Evolutionary conservation across 352 stramenopile species (phyloP).

Genomic region (Globisporangium mamillatum): DNA sequence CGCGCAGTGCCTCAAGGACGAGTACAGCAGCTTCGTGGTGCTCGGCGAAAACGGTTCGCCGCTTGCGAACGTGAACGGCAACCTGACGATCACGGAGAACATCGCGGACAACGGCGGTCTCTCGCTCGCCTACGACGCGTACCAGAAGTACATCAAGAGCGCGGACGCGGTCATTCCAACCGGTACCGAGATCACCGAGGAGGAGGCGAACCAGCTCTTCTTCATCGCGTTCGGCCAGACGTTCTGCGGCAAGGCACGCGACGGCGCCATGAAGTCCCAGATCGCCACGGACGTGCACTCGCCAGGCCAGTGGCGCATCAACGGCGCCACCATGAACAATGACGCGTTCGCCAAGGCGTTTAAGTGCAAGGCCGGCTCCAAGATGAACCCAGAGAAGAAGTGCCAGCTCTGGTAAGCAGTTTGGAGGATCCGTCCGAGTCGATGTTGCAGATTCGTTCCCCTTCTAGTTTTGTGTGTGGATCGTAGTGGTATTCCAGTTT

Average conservation of each 20-base stretch:
- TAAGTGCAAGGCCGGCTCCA: constrained; percentile 30
- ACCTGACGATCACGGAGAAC: constrained; percentile 67
- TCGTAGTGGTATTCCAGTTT: no score
- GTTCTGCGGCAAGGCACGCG: constrained; percentile 53
- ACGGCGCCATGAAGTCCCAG: constrained; percentile 31
- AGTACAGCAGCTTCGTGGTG: constrained; percentile 50
- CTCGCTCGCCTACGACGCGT: constrained; percentile 53
- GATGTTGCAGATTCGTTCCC: no score
- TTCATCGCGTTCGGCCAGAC: constrained; percentile 66
- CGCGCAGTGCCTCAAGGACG: constrained; percentile 49
- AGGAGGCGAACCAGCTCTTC: constrained; percentile 52
- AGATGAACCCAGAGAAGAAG: constrained; percentile 56
- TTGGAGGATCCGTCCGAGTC: no score
- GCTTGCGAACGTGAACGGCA: constrained; percentile 52
- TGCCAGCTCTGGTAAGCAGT: constrained; percentile 40
- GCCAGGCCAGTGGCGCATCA: constrained; percentile 47
- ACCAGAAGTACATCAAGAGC: constrained; percentile 29
- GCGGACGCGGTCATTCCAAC: no score
- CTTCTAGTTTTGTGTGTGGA: no score
- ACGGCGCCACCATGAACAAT: constrained; percentile 66
- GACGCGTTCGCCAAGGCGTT: constrained; percentile 48
- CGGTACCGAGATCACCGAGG: background rate
- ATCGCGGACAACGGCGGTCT: constrained; percentile 77
- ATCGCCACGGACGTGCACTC: constrained; percentile 47
- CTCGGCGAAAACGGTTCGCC: constrained; percentile 26